phyloP scores from a whole-genome alignment of 495 filamentous ascomycete genomes.

The Wilcoxina mikolae region DNA sequence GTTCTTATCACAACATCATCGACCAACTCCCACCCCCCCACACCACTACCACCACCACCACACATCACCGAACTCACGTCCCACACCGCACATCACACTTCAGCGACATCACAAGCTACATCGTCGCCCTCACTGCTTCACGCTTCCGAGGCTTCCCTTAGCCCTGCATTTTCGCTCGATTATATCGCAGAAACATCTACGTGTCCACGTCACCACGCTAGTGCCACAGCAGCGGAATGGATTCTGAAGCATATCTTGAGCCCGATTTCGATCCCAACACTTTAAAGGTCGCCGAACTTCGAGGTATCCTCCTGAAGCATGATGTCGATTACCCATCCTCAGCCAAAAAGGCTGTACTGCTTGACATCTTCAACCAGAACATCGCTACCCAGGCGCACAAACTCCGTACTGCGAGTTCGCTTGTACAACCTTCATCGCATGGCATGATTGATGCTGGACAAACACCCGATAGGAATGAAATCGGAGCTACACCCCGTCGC shows the following conservation, averaged over 20 bases:
- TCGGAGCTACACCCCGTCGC: slow-evolving; percentile 15
- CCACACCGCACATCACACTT: too few species aligned
- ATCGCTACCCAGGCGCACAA: slow-evolving; percentile 62
- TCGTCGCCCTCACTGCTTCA: too few species aligned
- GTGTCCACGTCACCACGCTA: too few species aligned
- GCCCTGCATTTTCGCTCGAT: too few species aligned
- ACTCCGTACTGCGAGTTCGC: slow-evolving; percentile 55
- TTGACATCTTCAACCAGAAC: slow-evolving; percentile 67
- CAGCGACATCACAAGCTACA: too few species aligned
- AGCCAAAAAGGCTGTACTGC: slow-evolving; percentile 74
- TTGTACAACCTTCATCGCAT: slow-evolving; percentile 61
- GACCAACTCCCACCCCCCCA: too few species aligned
- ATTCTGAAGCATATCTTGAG: slow-evolving; percentile 66
- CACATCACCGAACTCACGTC: too few species aligned
- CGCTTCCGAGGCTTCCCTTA: too few species aligned
- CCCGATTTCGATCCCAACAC: slow-evolving; percentile 67
- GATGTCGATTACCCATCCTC: slow-evolving; percentile 69
- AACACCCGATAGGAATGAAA: slow-evolving; percentile 1
- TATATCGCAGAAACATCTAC: too few species aligned
- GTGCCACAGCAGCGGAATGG: slow-evolving; percentile 31
- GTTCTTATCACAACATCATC: too few species aligned
- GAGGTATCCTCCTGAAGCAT: slow-evolving; percentile 77
- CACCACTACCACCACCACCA: too few species aligned
- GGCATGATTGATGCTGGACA: slow-evolving; percentile 69
- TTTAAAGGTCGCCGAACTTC: slow-evolving; percentile 71